Evolutionary conservation across 1,139 yeast species (phyloP), one percentile per base, ranked within the genome.

Genomic region (Magnusiomyces sp.): DNA sequence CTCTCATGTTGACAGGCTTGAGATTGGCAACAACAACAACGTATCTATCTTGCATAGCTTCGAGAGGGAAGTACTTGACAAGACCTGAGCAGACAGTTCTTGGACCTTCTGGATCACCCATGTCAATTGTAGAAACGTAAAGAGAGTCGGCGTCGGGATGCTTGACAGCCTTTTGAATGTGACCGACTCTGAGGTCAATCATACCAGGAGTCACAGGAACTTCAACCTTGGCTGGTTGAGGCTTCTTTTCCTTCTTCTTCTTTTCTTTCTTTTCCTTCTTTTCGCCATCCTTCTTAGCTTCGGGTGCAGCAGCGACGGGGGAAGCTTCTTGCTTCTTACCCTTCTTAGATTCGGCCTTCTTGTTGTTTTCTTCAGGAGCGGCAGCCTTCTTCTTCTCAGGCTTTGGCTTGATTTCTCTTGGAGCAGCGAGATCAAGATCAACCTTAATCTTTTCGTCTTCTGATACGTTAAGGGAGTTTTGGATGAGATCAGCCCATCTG

Each of bases 141-240:
- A 94, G 76, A 2, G 95, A 77, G 70, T 94, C 99, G 39, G 98
- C 99, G 66, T 94, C 94, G 56, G 98, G 98, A 71, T 94, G 99
- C 71, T 87, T 87, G 64, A 86, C 77, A 47, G 97, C 97, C 74
- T 92, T 92, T 72, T 90, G 90, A 63, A 94, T 94, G 76, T 83
- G 88, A 46, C 99, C 99, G 54, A 92, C 97, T 66, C 95, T 81
- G 71, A 92, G 80, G 65, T 90, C 97, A 64, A 92, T 79, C 77
- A 83, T 74, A 34, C 95, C 79, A 56, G 97, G 96, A 58, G 76
- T 76, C 56, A 92, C 83, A 43, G 81, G 79, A 50, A 73, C 77
- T 49, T 78, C 80, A 47, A 80, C 79, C 58, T 77, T 73, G 38
- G 71, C 73, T 14, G 71, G 69, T 58, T 66, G 68, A 36, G 69